Evolutionary conservation across 192 early-diverging fungal species (phyloP).

Genomic region (Gamsiella multidivaricata): DNA sequence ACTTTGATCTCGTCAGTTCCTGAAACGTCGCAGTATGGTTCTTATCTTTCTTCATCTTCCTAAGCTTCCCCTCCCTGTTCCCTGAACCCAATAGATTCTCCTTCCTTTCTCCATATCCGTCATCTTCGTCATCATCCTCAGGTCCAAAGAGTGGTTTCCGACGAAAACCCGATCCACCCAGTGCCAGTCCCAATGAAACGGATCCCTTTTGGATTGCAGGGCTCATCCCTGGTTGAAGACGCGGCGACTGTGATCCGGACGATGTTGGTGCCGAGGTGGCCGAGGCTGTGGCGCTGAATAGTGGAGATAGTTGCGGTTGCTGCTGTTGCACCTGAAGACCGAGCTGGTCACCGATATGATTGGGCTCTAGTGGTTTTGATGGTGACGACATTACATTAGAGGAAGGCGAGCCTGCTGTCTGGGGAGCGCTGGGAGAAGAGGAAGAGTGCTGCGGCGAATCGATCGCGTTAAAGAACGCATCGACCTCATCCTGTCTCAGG

Average conservation of each 20-base stretch:
- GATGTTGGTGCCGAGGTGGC: not conserved
- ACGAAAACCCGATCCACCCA: constrained; percentile 47
- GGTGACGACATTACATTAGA: too few species aligned
- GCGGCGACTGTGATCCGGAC: constrained; percentile 1
- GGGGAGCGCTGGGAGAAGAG: not conserved
- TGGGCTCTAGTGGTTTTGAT: too few species aligned
- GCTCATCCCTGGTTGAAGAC: constrained; percentile 44
- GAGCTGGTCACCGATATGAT: too few species aligned
- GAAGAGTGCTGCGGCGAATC: not conserved
- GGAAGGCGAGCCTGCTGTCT: not conserved
- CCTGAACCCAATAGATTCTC: not conserved
- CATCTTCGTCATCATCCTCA: constrained; percentile 14
- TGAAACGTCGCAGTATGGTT: not conserved
- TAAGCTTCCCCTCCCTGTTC: not conserved
- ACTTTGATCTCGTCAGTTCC: constrained; percentile 14
- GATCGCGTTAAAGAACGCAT: constrained; percentile 38
- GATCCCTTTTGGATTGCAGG: constrained; percentile 41
- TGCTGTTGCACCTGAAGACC: not conserved
- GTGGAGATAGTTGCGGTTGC: not conserved
- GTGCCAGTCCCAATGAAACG: constrained; percentile 33
- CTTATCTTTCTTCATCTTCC: constrained; percentile 4
- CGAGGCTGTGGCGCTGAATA: not conserved
- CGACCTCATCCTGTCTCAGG: constrained; percentile 25
- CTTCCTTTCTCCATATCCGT: not conserved
- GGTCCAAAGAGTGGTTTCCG: constrained; percentile 47